Percentiles rank a stretch among this genome's conserved stretches.
These are phyloP conservation scores for Saccharomyces hybrid DNA, from an alignment of 1,139 yeast species.

Conservation along the genomic window DNA sequence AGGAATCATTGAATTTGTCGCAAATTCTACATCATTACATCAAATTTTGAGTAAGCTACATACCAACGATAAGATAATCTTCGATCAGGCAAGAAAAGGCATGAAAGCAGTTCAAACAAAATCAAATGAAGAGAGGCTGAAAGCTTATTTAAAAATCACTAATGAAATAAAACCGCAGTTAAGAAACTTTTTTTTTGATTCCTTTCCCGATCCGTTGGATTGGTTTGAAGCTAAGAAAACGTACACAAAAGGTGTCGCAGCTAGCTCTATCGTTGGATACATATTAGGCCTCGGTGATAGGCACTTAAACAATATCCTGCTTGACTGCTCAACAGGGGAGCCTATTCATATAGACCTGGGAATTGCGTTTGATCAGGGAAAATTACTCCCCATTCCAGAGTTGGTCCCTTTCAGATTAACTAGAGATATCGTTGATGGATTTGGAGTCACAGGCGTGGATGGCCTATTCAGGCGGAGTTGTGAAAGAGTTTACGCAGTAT, in stretches of 20 bases:
- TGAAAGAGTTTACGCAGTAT: conserved; percentile 62
- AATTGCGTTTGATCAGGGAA: conserved; percentile 92
- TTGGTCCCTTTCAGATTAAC: conserved; percentile 89
- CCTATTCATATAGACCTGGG: conserved; percentile 95
- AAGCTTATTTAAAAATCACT: conserved; percentile 46
- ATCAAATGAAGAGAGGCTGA: conserved; percentile 40
- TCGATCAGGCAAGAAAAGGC: conserved; percentile 51
- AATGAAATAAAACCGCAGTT: conserved; percentile 56
- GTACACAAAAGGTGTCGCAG: conserved; percentile 76
- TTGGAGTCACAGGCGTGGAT: conserved; percentile 74
- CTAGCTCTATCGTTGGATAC: conserved; percentile 79
- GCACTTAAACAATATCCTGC: conserved; percentile 79
- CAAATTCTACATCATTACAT: conserved; percentile 61
- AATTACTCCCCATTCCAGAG: conserved; percentile 77
- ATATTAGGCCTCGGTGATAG: conserved; percentile 91
- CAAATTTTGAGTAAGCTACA: conserved; percentile 62
- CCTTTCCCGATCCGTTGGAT: conserved; percentile 54
- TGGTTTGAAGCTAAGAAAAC: conserved; percentile 65
- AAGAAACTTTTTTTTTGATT: conserved; percentile 59
- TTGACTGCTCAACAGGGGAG: conserved; percentile 77
- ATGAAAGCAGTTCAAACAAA: conserved; percentile 55
- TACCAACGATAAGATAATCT: conserved; percentile 40
- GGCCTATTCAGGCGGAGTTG: conserved; percentile 70
- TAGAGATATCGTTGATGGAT: conserved; percentile 84
- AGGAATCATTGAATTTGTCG: conserved; percentile 87